These are phyloP conservation scores for Penicillium egyptiacum DNA, from an alignment of 495 filamentous ascomycete species.

Conservation along the genomic window DNA sequence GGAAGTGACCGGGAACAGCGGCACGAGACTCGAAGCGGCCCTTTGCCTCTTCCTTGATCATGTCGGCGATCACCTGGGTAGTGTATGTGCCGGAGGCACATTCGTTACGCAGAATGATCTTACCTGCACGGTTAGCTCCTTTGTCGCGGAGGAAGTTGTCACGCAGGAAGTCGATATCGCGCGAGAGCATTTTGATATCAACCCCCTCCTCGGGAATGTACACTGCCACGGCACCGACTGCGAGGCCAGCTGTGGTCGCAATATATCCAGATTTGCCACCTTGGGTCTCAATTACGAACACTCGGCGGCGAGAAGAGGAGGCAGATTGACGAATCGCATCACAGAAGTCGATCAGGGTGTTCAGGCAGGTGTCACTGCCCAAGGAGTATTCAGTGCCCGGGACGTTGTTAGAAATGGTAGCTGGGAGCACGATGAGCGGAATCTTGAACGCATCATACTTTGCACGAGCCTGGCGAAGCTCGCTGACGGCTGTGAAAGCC, in stretches of 20 bases:
- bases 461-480: constrained; percentile 76
- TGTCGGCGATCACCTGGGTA: constrained; percentile 89
- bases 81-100: constrained; percentile 86
- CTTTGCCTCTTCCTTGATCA: constrained; percentile 90
- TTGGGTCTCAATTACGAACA: constrained; percentile 98
- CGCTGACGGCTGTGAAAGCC: constrained; percentile 86
- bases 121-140: constrained; percentile 88
- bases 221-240: constrained; percentile 89
- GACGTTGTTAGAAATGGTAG: constrained; percentile 99
- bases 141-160: constrained; percentile 81
- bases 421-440: constrained; percentile 86
- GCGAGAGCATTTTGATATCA: constrained; percentile 85
- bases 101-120: constrained; percentile 93
- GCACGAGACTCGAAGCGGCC: constrained; percentile 92
- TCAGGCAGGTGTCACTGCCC: constrained; percentile 94
- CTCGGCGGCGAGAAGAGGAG: constrained; percentile 83
- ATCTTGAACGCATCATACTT: constrained; percentile 85
- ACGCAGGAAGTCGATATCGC: constrained; percentile 87
- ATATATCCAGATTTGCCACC: constrained; percentile 94
- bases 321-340: constrained; percentile 97
- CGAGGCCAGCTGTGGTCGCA: constrained; percentile 83
- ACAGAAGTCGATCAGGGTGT: constrained; percentile 94
- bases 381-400: constrained; percentile 97
- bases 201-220: constrained; percentile 98
- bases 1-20: constrained; percentile 93